Base-by-base conservation (phyloP, 2,329 filamentous ascomycete species). In the Moelleriella libera region DNA sequence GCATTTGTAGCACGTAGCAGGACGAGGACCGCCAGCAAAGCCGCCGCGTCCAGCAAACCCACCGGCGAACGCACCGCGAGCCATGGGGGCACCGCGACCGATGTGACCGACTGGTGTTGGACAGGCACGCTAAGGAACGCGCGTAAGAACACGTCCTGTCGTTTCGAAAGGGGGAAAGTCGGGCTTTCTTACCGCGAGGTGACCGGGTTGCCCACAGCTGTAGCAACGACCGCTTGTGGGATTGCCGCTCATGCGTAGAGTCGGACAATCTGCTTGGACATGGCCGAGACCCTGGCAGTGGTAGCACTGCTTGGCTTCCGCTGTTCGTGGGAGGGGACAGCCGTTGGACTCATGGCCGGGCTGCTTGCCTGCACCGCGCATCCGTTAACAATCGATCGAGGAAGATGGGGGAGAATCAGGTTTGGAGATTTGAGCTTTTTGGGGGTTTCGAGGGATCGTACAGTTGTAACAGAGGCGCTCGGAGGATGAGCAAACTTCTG, bases 401-500 rank as follows among this genome's bases (percentile, higher is more conserved):
- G 21, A 21, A 21, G 21, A 2, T 21, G 21, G 21, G 21, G 21
- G 21, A 2, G 21, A 21, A 21, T 31, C 43, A 43, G 30, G 32
- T 44, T 47, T 40, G 21, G 21, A 21, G 21, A 21, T 21, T 21
- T 21, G 21, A 21, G 21, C 2, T 21, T 21, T 21, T 21, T 21
- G 21, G 40, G n/a, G 14, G 9, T 14, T 8, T n/a, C n/a, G 44
- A 40, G 11, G 30, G 10, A 31, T 70, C 83, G 67, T 75, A 89
- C 92, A 98, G 77, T 98, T 98, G 75, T 98, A 98, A 83, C 92
- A 98, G 62, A 98, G 85, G 63, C 92, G 87, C 78, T 98, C 90
- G 51, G 89, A 85, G 51, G 90, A 96, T 52, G 90, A 92, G 84
- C 92, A 98, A 58, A 95, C 89, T 78, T 97, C 89, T 63, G 72